Percentiles rank a stretch among this genome's conserved stretches.
phyloP scores from a whole-genome alignment of 768 basidiomycete species.

The Cytidiella melzeri region DNA sequence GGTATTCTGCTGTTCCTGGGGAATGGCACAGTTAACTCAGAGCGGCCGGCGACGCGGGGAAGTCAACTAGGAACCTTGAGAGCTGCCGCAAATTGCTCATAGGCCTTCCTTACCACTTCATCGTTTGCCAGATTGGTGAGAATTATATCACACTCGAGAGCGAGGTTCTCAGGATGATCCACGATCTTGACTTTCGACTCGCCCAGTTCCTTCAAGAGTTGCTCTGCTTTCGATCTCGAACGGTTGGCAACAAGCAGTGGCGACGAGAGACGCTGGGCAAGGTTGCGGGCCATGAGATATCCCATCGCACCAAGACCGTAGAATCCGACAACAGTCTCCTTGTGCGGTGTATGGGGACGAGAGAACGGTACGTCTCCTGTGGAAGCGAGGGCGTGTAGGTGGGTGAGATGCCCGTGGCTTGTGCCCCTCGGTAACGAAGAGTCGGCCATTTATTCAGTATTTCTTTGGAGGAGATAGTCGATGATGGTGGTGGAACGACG shows the following conservation, averaged over 20 bases:
- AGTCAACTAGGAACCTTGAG: no score
- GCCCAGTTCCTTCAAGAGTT: slow-evolving; percentile 52
- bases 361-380: slow-evolving; percentile 43
- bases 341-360: slow-evolving; percentile 48
- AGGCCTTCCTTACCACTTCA: slow-evolving; percentile 58
- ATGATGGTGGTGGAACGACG: background rate
- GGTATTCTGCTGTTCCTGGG: slow-evolving; percentile 32
- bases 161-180: slow-evolving; percentile 51
- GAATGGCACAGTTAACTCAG: slow-evolving; percentile 1
- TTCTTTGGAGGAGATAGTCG: background rate
- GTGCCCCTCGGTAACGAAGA: no score
- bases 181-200: slow-evolving; percentile 49
- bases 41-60: no score
- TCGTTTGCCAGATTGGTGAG: slow-evolving; percentile 73
- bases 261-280: slow-evolving; percentile 48
- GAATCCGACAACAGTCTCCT: slow-evolving; percentile 40
- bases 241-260: slow-evolving; percentile 63
- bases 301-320: slow-evolving; percentile 64
- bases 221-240: slow-evolving; percentile 52
- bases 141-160: slow-evolving; percentile 63
- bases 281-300: slow-evolving; percentile 70
- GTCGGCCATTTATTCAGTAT: no score
- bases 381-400: background rate
- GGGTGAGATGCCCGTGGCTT: background rate
- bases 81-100: slow-evolving; percentile 50